Evolutionary conservation across 306 rosid species (phyloP).

Genomic region (Trifolium pratense): DNA sequence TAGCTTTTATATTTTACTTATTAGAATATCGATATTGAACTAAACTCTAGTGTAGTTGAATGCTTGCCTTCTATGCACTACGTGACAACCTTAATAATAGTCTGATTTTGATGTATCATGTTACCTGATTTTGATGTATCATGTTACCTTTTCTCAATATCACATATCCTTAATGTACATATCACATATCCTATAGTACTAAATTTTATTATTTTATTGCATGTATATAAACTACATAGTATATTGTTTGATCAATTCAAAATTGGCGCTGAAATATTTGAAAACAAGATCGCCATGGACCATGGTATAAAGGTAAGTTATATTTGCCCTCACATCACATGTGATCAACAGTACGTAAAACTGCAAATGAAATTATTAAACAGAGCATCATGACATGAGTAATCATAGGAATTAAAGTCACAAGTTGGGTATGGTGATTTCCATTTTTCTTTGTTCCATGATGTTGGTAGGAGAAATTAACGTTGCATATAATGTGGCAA

Average conservation of each 20-base stretch:
- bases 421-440: slow-evolving; percentile 15
- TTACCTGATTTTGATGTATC: too few species aligned
- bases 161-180: too few species aligned
- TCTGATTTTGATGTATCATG: slow-evolving; percentile 33
- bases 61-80: too few species aligned
- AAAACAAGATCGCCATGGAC: too few species aligned
- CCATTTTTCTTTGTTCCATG: slow-evolving; percentile 33
- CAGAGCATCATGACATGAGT: slow-evolving; percentile 15
- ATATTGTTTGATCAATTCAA: background rate
- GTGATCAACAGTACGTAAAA: background rate
- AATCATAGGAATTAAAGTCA: slow-evolving; percentile 29
- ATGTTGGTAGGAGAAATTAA: background rate
- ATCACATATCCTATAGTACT: background rate
- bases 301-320: too few species aligned
- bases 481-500: background rate
- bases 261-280: slow-evolving; percentile 12
- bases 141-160: too few species aligned
- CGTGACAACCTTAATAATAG: slow-evolving; percentile 38
- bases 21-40: too few species aligned
- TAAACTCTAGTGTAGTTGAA: too few species aligned
- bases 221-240: background rate
- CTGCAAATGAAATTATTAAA: slow-evolving; percentile 11
- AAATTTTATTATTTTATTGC: background rate
- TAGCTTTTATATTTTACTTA: too few species aligned
- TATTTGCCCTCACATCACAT: background rate